A percentile compares a stretch with the other conserved stretches of the same genome.
phyloP scores from a whole-genome alignment of 768 basidiomycete genomes.

The Mycena indigotica region DNA sequence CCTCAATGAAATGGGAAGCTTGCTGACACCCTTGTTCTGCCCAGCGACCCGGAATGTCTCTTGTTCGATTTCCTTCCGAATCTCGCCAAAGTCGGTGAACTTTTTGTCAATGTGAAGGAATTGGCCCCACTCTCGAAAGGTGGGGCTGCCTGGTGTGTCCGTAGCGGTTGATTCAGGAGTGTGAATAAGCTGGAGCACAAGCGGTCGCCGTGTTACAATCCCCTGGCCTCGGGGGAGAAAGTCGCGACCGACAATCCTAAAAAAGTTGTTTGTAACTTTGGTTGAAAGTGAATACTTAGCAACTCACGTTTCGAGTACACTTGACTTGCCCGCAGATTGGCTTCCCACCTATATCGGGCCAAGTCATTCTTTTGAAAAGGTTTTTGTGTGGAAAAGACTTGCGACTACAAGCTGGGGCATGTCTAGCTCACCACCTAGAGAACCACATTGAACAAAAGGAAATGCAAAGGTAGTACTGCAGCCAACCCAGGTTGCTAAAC shows the following conservation, averaged over 20 bases:
- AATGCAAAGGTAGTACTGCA: conserved; percentile 21
- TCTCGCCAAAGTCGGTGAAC: conserved; percentile 94
- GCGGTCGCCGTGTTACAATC: conserved; percentile 94
- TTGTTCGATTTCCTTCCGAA: conserved; percentile 95
- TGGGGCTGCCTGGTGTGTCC: conserved; percentile 44
- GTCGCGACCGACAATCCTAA: conserved; percentile 90
- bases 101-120: conserved; percentile 96
- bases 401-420: conserved; percentile 92
- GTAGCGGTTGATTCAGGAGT: conserved; percentile 69
- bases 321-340: conserved; percentile 95
- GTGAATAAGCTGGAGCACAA: conserved; percentile 94
- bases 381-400: conserved; percentile 35
- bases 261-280: conserved; percentile 3
- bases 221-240: conserved; percentile 88
- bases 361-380: neutral
- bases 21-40: conserved; percentile 98
- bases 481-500: conserved; percentile 83
- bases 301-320: conserved; percentile 91
- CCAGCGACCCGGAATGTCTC: conserved; percentile 98
- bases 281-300: conserved; percentile 11
- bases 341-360: conserved; percentile 74
- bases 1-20: conserved; percentile 90
- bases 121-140: conserved; percentile 88
- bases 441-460: conserved; percentile 15
- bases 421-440: conserved; percentile 81